phyloP scores from a whole-genome alignment of 164 flowering plant genomes.

The Kingdonia uniflora region DNA sequence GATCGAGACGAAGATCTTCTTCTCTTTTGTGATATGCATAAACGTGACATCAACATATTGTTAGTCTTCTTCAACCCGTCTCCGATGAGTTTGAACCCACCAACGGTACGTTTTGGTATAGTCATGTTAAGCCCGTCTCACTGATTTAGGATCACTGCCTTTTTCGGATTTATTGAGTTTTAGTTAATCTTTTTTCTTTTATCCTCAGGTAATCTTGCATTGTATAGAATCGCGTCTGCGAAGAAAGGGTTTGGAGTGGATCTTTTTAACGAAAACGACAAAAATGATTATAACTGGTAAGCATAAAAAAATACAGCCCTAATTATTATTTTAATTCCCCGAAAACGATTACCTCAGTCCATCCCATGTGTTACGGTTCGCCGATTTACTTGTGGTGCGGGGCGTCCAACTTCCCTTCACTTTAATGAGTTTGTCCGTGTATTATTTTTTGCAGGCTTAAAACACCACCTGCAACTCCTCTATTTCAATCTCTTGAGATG shows the following conservation, averaged over 20 bases:
- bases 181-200: background rate
- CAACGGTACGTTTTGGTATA: slow-evolving; percentile 6
- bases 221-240: slow-evolving; percentile 32
- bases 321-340: too few relatives aligned
- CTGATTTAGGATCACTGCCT: background rate
- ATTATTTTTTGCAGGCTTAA: slow-evolving; percentile 32
- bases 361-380: too few relatives aligned
- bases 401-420: too few relatives aligned
- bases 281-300: slow-evolving; percentile 60
- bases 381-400: too few relatives aligned
- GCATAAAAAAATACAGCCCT: background rate
- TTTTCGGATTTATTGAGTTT: background rate
- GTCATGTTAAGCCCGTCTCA: background rate
- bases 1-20: slow-evolving; percentile 42
- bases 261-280: slow-evolving; percentile 24
- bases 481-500: slow-evolving; percentile 61
- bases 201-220: slow-evolving; percentile 22
- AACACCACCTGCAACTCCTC: slow-evolving; percentile 75
- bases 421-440: too few relatives aligned
- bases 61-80: slow-evolving; percentile 49
- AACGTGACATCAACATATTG: slow-evolving; percentile 28
- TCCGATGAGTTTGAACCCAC: slow-evolving; percentile 41
- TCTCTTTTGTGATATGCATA: slow-evolving; percentile 41
- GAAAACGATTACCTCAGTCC: too few relatives aligned
- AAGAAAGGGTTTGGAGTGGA: slow-evolving; percentile 34